phyloP scores from a whole-genome alignment of 331 rosid species.

The Spiraea crenata region DNA sequence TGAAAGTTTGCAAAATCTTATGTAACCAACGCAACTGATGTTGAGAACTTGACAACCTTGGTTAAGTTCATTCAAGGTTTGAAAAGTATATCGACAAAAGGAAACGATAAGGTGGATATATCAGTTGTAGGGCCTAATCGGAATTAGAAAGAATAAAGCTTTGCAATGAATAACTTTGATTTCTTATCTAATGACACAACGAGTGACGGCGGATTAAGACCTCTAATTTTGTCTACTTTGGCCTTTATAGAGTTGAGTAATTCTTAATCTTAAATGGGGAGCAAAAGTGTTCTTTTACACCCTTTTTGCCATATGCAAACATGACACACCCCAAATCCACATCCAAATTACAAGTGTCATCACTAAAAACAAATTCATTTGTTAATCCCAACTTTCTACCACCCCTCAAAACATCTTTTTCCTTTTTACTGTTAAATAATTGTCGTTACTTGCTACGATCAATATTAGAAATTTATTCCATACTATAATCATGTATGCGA shows the following conservation, averaged over 20 bases:
- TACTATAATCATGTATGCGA: no score
- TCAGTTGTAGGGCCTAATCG: conserved; percentile 23
- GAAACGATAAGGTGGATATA: not conserved
- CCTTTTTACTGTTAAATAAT: no score
- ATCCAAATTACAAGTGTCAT: not conserved
- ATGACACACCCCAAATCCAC: not conserved
- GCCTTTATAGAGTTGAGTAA: not conserved
- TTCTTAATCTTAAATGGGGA: not conserved
- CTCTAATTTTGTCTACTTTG: conserved; percentile 15
- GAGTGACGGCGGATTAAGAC: conserved; percentile 35
- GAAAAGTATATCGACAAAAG: not conserved
- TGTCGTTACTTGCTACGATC: no score
- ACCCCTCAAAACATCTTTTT: no score
- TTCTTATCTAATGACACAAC: conserved; percentile 33
- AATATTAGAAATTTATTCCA: no score
- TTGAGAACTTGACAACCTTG: not conserved
- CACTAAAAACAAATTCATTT: not conserved
- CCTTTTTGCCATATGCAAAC: not conserved
- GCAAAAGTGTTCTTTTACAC: conserved; percentile 10
- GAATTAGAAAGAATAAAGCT: conserved; percentile 27
- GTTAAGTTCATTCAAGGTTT: conserved; percentile 1
- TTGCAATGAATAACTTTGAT: conserved; percentile 36
- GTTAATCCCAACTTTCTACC: not conserved
- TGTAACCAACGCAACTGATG: not conserved
- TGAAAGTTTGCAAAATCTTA: no score